Evolutionary conservation across 257 asterid species (phyloP).

Genomic region (Penstemon barbatus): DNA sequence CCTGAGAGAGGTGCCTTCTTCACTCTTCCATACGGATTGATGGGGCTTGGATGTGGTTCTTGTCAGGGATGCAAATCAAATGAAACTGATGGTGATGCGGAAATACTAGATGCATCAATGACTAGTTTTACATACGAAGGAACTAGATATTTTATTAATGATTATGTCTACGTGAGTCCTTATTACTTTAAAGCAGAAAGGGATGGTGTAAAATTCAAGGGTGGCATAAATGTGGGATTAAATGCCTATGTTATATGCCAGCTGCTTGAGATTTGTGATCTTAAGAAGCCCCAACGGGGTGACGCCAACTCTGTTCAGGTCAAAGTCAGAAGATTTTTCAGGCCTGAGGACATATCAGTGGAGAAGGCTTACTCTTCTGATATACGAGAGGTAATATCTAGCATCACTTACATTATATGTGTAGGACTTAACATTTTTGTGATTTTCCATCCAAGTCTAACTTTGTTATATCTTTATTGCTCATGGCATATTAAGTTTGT

Average conservation of each 20-base stretch:
- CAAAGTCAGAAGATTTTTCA: slow-evolving; percentile 75
- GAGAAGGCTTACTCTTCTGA: slow-evolving; percentile 85
- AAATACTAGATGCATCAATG: slow-evolving; percentile 46
- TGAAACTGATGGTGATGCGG: slow-evolving; percentile 43
- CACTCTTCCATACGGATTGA: slow-evolving; percentile 47
- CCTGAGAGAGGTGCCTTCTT: slow-evolving; percentile 93
- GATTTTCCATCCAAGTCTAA: slow-evolving; percentile 9
- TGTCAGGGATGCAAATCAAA: slow-evolving; percentile 66
- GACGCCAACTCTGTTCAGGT: slow-evolving; percentile 49
- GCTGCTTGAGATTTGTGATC: slow-evolving; percentile 60
- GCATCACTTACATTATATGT: slow-evolving; percentile 7
- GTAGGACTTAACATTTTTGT: background rate
- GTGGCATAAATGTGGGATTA: slow-evolving; percentile 91
- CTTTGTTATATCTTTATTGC: slow-evolving; percentile 7
- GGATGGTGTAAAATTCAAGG: slow-evolving; percentile 62
- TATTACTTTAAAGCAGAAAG: slow-evolving; percentile 56
- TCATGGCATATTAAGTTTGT: slow-evolving; percentile 15
- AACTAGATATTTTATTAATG: slow-evolving; percentile 53
- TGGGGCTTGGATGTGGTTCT: slow-evolving; percentile 84
- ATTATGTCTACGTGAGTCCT: slow-evolving; percentile 75
- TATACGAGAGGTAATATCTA: slow-evolving; percentile 72
- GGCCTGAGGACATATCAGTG: slow-evolving; percentile 80
- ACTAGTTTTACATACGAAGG: slow-evolving; percentile 61
- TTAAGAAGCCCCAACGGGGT: slow-evolving; percentile 41
- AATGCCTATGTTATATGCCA: slow-evolving; percentile 76